phyloP scores from a whole-genome alignment of 1,284 basidiomycete species.

The Heimioporus retisporus region DNA sequence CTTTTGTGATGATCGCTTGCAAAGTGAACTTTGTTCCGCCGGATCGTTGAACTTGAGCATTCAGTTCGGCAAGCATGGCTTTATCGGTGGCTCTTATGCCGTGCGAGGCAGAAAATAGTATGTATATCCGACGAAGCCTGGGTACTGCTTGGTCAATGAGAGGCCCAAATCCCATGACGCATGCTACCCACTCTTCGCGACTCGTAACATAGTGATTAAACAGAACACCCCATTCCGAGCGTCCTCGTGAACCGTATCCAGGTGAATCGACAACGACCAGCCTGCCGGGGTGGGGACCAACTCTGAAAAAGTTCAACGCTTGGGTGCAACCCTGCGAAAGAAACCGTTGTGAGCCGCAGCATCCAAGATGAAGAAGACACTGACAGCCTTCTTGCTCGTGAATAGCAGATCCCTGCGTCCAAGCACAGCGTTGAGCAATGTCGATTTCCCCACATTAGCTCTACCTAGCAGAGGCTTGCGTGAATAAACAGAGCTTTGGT shows the following conservation, averaged over 20 bases:
- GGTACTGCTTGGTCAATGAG: neutral
- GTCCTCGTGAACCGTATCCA: slow-evolving; percentile 79
- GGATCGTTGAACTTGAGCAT: slow-evolving; percentile 44
- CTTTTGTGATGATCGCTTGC: slow-evolving; percentile 79
- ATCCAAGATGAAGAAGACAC: slow-evolving; percentile 30
- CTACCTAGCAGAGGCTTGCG: slow-evolving; percentile 47
- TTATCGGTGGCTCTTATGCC: slow-evolving; percentile 65
- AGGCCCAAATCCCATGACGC: neutral
- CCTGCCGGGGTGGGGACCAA: slow-evolving; percentile 64
- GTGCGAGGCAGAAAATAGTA: slow-evolving; percentile 76
- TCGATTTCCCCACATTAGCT: slow-evolving; percentile 81
- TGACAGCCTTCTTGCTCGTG: slow-evolving; percentile 75
- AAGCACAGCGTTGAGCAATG: slow-evolving; percentile 74
- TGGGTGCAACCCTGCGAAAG: slow-evolving; percentile 70
- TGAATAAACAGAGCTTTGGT: neutral
- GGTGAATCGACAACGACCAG: slow-evolving; percentile 81
- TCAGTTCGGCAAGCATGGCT: slow-evolving; percentile 70
- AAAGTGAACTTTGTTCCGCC: slow-evolving; percentile 61
- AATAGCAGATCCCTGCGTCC: slow-evolving; percentile 65
- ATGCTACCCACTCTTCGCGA: slow-evolving; percentile 63
- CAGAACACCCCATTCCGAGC: slow-evolving; percentile 76
- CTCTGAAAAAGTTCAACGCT: slow-evolving; percentile 75
- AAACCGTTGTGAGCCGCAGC: neutral
- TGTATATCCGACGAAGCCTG: slow-evolving; percentile 75
- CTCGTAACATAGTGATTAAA: slow-evolving; percentile 72